Evolutionary conservation across 2,329 filamentous ascomycete species (phyloP), one percentile per base, ranked within the genome.

Genomic region (Apiospora hydei): DNA sequence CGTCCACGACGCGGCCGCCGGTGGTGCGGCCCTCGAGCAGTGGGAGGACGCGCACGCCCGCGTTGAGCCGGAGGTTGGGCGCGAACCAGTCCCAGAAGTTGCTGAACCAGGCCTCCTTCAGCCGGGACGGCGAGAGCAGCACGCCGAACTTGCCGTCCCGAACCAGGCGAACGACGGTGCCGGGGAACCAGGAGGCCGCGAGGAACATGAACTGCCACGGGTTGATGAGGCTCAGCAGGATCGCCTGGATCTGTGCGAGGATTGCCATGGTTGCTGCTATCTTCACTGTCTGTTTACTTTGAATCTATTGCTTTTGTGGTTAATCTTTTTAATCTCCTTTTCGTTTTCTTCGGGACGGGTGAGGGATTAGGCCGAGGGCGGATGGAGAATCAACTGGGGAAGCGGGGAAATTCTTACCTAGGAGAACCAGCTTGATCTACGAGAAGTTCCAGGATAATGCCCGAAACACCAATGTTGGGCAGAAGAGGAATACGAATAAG

Each of bases 31-130:
- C 88, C 72, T 88, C 83, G 2, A 92, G 83, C 2, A 92, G 81
- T 0, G 90, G 88, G 13, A 87, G 78, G 3, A 92, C 87, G 41
- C 80, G 80, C 0, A 76, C 76, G 47, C 82, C 83, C 24, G 81
- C 84, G 53, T 74, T 77, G n/a, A 80, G 73, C 72, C 87, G 86
- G 4, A 89, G 83, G 4, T 79, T 73, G 0, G 90, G 89, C 0
- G 89, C 89, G 64, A 85, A 84, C 70, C 78, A 83, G 46, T 81
- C 80, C 91, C 91, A 93, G 81, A 93, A 92, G 53, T 81, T 81
- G 70, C 85, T 85, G 80, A 93, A 93, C 88, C 90, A 91, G 74
- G 81, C 84, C 2, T 83, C 80, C 53, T 81, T 83, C 70, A 90
- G 82, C 30, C 77, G 78, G 2, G 80, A 77, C 1, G 81, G 83